phyloP scores from a whole-genome alignment of 768 basidiomycete species.

The Boletus insuetus region DNA sequence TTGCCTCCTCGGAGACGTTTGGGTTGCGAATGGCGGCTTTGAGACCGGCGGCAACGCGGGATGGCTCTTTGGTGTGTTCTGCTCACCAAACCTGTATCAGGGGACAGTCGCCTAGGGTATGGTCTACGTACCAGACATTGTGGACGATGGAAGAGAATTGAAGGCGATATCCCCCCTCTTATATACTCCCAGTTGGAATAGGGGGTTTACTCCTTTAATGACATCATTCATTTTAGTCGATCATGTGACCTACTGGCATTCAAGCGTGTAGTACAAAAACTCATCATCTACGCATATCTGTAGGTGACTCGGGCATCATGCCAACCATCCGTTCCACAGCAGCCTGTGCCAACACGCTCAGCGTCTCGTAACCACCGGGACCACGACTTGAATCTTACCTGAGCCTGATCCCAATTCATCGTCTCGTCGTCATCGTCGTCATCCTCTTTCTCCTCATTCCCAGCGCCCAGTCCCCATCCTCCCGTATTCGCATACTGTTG shows the following conservation, averaged over 20 bases:
- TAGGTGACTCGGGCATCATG: slow-evolving; percentile 36
- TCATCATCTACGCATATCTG: slow-evolving; percentile 26
- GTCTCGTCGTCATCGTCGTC: slow-evolving; percentile 67
- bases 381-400: slow-evolving; percentile 38
- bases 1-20: slow-evolving; percentile 53
- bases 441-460: slow-evolving; percentile 55
- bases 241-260: slow-evolving; percentile 12
- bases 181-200: slow-evolving; percentile 2
- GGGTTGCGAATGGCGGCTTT: slow-evolving; percentile 62
- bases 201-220: slow-evolving; percentile 2
- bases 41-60: slow-evolving; percentile 52
- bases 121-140: slow-evolving; percentile 15
- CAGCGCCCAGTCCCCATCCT: slow-evolving; percentile 72
- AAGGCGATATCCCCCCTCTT: background rate
- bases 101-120: fast-evolving
- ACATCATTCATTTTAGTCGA: background rate
- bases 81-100: background rate
- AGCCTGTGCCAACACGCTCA: slow-evolving; percentile 34
- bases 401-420: slow-evolving; percentile 68
- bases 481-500: slow-evolving; percentile 48
- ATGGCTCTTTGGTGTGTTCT: slow-evolving; percentile 38
- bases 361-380: background rate
- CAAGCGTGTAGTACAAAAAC: background rate
- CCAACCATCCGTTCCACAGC: slow-evolving; percentile 60
- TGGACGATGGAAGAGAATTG: background rate